Evolutionary conservation across 176 grass and related monocot species (phyloP).

Genomic region (Lolium rigidum): DNA sequence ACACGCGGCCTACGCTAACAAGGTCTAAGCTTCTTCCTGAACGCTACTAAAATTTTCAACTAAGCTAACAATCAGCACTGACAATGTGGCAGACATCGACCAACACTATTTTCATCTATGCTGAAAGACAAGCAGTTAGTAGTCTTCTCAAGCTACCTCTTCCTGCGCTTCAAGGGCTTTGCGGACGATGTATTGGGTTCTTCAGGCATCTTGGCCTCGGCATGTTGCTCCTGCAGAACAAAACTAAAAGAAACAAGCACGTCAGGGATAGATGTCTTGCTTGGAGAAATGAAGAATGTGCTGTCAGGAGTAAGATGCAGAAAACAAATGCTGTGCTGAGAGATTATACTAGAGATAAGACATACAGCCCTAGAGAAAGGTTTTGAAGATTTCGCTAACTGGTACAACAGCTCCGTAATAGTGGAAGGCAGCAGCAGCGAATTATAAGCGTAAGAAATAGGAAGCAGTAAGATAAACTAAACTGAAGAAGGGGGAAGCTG

Average conservation of each 20-base stretch:
- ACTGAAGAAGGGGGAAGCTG: background rate
- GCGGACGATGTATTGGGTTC: background rate
- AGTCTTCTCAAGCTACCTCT: background rate
- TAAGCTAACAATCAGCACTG: background rate
- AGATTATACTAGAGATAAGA: background rate
- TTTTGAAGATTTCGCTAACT: background rate
- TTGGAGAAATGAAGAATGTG: background rate
- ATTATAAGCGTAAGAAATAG: background rate
- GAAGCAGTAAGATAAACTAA: background rate
- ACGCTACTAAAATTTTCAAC: background rate
- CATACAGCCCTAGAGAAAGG: background rate
- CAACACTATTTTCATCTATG: background rate
- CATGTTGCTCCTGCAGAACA: background rate
- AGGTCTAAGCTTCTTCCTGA: background rate
- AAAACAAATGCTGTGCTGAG: background rate
- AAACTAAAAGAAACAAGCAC: background rate
- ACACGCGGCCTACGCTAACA: background rate
- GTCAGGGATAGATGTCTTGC: background rate
- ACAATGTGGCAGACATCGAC: background rate
- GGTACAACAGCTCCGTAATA: background rate
- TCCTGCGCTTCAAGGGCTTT: background rate
- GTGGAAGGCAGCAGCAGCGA: background rate
- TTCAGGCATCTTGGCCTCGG: background rate
- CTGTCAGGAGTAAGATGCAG: background rate
- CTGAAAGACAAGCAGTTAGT: background rate